Conservation (phyloP, 2,329 filamentous ascomycete species). For the Amesomyces nigricolor region DNA sequence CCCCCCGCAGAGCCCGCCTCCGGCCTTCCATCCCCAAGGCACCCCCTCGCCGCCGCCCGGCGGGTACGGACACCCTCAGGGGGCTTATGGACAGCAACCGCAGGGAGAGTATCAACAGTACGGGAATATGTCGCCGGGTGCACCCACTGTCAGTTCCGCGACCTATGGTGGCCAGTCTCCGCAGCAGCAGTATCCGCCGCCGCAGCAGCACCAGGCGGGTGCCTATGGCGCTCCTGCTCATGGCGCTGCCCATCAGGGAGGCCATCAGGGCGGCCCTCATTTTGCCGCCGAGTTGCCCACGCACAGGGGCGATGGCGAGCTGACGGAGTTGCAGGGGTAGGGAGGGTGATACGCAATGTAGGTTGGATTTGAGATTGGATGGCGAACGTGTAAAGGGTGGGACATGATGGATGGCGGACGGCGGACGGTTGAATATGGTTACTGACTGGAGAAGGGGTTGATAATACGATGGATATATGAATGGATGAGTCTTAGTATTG, state of each 20-base stretch:
- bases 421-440: too few relatives aligned
- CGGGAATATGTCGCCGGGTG: background rate
- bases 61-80: constrained; percentile 7
- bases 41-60: constrained; percentile 13
- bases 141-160: background rate
- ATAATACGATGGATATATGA: background rate
- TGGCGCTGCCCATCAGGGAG: constrained; percentile 2
- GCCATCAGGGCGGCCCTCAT: background rate
- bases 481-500: too few relatives aligned
- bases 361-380: background rate
- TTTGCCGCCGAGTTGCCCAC: constrained; percentile 30
- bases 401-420: background rate
- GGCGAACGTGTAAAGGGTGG: background rate
- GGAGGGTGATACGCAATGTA: too few relatives aligned
- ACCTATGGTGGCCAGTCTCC: constrained; percentile 7
- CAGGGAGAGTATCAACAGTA: constrained; percentile 4
- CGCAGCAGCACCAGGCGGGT: background rate
- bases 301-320: constrained; percentile 29
- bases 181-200: constrained; percentile 3
- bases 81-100: background rate
- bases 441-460: background rate
- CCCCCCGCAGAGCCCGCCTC: constrained; percentile 16
- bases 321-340: constrained; percentile 31
- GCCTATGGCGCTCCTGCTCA: background rate
- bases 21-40: constrained; percentile 1